A percentile compares a stretch with the other conserved stretches of the same genome.
These are phyloP conservation scores for Fusarium metavorans DNA, from an alignment of 2,329 filamentous ascomycete species.

Conservation along the genomic window DNA sequence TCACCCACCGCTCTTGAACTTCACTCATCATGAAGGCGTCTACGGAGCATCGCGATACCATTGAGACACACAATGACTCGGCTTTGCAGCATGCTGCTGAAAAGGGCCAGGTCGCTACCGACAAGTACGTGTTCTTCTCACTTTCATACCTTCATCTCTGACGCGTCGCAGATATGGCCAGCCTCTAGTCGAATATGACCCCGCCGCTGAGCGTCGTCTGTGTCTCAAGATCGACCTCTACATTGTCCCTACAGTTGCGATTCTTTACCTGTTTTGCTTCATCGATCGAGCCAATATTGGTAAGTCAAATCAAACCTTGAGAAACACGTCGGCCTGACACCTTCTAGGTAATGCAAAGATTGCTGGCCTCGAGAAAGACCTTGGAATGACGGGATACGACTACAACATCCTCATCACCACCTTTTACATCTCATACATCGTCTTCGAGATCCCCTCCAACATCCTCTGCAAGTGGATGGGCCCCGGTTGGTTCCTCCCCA, in stretches of 20 bases:
- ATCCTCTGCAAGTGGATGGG: constrained; percentile 73
- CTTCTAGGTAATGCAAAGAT: constrained; percentile 30
- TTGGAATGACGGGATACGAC: constrained; percentile 60
- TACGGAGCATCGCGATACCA: background rate
- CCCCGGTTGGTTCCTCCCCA: constrained; percentile 73
- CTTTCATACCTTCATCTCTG: background rate
- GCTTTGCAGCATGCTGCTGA: constrained; percentile 8
- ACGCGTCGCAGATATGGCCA: constrained; percentile 12
- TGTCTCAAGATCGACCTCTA: constrained; percentile 69
- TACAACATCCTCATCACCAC: constrained; percentile 72
- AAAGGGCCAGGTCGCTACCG: background rate
- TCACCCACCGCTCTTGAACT: background rate
- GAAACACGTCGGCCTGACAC: background rate
- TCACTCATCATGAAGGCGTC: background rate
- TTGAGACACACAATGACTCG: background rate
- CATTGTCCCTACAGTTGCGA: constrained; percentile 68
- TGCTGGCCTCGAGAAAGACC: constrained; percentile 30
- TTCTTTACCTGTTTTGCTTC: constrained; percentile 75
- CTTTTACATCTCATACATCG: constrained; percentile 75
- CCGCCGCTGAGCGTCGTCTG: constrained; percentile 47
- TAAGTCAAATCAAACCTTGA: background rate
- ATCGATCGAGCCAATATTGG: constrained; percentile 64
- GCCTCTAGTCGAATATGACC: constrained; percentile 24
- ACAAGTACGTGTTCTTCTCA: background rate
- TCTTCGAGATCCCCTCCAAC: constrained; percentile 74